Conservation (phyloP, 2,329 filamentous ascomycete species). For the Exophiala phaeomuriformis region DNA sequence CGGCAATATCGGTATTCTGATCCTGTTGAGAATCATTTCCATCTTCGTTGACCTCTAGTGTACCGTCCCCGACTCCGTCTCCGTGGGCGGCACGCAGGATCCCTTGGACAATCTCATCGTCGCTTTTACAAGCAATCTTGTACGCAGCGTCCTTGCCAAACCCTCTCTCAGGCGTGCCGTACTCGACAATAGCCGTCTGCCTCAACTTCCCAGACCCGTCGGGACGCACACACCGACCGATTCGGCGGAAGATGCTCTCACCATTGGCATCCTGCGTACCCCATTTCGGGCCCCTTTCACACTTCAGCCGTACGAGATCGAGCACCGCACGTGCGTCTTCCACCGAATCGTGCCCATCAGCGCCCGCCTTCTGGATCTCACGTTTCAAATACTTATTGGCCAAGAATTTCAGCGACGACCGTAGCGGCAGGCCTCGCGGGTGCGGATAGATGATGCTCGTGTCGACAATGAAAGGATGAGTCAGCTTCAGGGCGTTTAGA, state of each 20-base stretch:
- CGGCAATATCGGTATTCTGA: too few relatives aligned
- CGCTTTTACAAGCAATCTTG: constrained; percentile 50
- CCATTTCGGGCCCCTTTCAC: constrained; percentile 83
- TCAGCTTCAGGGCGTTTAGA: constrained; percentile 72
- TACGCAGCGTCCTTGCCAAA: constrained; percentile 51
- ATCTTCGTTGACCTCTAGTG: neutral
- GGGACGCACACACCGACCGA: constrained; percentile 51
- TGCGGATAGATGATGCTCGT: constrained; percentile 87
- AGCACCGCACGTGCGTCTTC: constrained; percentile 89
- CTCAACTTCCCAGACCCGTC: constrained; percentile 30
- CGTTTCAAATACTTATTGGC: constrained; percentile 75
- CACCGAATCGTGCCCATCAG: constrained; percentile 76
- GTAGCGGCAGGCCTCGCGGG: constrained; percentile 78
- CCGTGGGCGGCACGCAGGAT: constrained; percentile 34
- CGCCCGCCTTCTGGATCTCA: constrained; percentile 77
- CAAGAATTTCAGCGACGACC: constrained; percentile 84
- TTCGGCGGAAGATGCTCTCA: constrained; percentile 83
- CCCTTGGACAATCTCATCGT: constrained; percentile 51
- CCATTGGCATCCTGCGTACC: constrained; percentile 69
- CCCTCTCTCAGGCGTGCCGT: constrained; percentile 67
- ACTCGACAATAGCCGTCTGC: constrained; percentile 66
- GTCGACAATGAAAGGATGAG: constrained; percentile 90
- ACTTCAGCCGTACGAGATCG: constrained; percentile 90
- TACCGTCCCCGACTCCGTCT: neutral
- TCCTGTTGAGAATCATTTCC: neutral